These are phyloP conservation scores for Akanthomyces dipterigenus DNA, from an alignment of 2,329 filamentous ascomycete genomes.

Conservation along the genomic window DNA sequence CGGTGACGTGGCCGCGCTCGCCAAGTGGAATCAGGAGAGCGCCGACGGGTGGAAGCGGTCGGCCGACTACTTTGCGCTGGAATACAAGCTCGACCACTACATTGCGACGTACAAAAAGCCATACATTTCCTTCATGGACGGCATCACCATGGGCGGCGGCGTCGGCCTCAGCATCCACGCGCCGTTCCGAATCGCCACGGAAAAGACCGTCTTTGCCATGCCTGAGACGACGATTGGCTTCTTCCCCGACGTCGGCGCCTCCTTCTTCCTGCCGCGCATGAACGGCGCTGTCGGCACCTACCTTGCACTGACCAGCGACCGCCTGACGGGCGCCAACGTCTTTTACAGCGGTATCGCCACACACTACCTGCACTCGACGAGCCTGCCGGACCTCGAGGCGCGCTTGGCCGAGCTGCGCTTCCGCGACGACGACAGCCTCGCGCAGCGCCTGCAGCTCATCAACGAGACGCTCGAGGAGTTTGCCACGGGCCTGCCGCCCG, in stretches of 20 bases:
- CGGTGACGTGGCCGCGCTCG: constrained; percentile 80
- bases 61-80: constrained; percentile 80
- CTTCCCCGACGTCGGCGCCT: constrained; percentile 95
- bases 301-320: constrained; percentile 83
- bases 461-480: constrained; percentile 90
- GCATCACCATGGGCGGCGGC: constrained; percentile 96
- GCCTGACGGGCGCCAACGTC: constrained; percentile 72
- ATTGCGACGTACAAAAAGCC: constrained; percentile 93
- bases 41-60: constrained; percentile 66
- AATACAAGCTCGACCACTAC: constrained; percentile 93
- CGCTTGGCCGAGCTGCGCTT: constrained; percentile 87
- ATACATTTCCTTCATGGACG: constrained; percentile 93
- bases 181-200: constrained; percentile 92
- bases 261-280: constrained; percentile 90
- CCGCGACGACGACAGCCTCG: constrained; percentile 62
- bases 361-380: constrained; percentile 90
- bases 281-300: constrained; percentile 85
- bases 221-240: constrained; percentile 97
- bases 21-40: constrained; percentile 62
- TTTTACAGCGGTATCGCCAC: constrained; percentile 91
- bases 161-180: constrained; percentile 92
- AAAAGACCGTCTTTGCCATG: constrained; percentile 95
- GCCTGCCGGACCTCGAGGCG: constrained; percentile 71
- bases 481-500: constrained; percentile 73
- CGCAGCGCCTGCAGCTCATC: constrained; percentile 63